Conservation (phyloP, 345 rosid genomes). For the Moricandia arvensis region DNA sequence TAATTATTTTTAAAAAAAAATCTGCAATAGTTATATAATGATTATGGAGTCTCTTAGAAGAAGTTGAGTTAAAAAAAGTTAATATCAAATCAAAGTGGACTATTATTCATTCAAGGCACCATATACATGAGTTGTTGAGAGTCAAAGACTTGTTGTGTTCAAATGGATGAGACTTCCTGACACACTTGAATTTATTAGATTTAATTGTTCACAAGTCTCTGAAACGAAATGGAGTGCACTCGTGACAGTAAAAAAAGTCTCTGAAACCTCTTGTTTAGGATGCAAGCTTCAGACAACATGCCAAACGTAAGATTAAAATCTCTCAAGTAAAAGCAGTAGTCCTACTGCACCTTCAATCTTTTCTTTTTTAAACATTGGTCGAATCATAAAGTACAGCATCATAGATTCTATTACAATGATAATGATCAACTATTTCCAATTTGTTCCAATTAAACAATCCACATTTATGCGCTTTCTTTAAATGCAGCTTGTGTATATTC, state of each 20-base stretch:
- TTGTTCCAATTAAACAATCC: not conserved
- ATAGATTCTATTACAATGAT: too few relatives aligned
- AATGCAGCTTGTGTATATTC: not conserved
- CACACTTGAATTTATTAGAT: not conserved
- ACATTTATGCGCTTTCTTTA: not conserved
- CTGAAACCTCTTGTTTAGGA: not conserved
- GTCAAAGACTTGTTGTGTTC: not conserved
- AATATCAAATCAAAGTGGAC: not conserved
- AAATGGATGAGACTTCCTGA: not conserved
- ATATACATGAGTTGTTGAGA: not conserved
- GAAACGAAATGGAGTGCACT: not conserved
- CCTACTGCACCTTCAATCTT: not conserved
- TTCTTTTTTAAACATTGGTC: too few relatives aligned
- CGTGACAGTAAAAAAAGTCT: not conserved
- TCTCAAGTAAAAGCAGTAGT: not conserved
- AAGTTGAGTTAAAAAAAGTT: too few relatives aligned
- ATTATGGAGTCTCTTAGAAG: too few relatives aligned
- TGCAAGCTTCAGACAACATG: not conserved
- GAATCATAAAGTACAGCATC: too few relatives aligned
- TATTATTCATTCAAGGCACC: not conserved
- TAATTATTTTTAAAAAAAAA: too few relatives aligned
- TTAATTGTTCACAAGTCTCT: not conserved
- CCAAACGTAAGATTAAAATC: not conserved
- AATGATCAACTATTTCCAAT: too few relatives aligned
- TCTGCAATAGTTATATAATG: too few relatives aligned